Evolutionary conservation across 129 eudicot genomes (phyloP), one percentile per base, ranked within the genome.

Genomic region (Silybum marianum): DNA sequence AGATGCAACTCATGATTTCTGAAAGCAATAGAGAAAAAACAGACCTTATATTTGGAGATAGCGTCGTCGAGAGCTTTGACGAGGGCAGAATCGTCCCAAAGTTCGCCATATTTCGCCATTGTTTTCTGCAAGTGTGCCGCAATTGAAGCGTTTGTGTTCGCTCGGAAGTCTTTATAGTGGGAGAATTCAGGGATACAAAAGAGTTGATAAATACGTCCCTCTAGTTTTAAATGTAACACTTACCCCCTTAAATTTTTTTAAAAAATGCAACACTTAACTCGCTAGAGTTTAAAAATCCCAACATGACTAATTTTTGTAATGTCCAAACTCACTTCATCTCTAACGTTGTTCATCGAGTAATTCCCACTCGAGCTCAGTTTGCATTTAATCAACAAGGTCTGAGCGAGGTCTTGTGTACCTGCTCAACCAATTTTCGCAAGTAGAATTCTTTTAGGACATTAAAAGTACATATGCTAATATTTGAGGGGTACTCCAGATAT

Each of bases 61-160:
- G 93, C 96, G n/a, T 77, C 73, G 68, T 92, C 93, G 24, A 92
- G 87, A 81, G 98, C 97, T 69, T 85, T 89, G 73, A 90, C 82
- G 48, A 94, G 92, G n/a, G 90, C 90, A 34, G 96, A 81, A 80
- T 94, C 94, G 60, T 92, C 98, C 97, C 94, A 89, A 1, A 87
- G 85, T 19, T 90, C 86, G n/a, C 65, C 85, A 19, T 72, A 28
- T 71, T 85, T 85, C 36, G 84, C 88, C 93, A 90, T 90, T 58
- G 74, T 1, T 83, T 39, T 62, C 74, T 66, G 82, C 68, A 39
- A 60, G 58, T 63, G 69, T 83, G 82, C 74, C 69, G 82, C 54
- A n/a, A 38, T n/a, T 62, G 26, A 72, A 22, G 62, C 38, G 14
- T 6, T 32, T 22, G 22, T 36, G 18, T 18, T 25, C 34, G 7